These are phyloP conservation scores for Penicillium fimorum DNA, from an alignment of 495 filamentous ascomycete genomes.

Conservation along the genomic window DNA sequence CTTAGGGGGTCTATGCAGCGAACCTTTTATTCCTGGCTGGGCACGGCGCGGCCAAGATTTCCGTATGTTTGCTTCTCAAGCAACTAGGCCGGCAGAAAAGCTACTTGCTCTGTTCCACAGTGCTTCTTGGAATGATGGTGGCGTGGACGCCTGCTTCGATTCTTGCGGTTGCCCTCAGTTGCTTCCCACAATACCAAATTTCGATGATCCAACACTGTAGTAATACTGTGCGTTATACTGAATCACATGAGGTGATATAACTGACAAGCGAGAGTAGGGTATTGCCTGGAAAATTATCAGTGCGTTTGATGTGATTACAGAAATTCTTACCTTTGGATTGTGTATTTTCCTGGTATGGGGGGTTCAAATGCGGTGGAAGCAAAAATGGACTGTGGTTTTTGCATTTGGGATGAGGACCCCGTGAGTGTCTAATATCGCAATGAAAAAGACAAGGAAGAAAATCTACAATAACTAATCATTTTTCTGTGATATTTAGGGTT, in stretches of 20 bases:
- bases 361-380: not conserved
- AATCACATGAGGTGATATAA: not conserved
- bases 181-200: not conserved
- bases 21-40: slow-evolving; percentile 4
- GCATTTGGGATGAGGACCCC: not conserved
- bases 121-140: not conserved
- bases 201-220: not conserved
- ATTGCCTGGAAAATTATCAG: not conserved
- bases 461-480: not conserved
- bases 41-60: slow-evolving; percentile 7
- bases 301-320: not conserved
- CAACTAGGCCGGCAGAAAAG: not conserved
- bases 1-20: not conserved
- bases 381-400: not conserved
- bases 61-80: slow-evolving; percentile 7
- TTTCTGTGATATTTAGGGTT: not conserved
- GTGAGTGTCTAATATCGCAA: not conserved
- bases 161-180: not conserved
- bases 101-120: not conserved
- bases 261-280: not conserved
- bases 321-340: not conserved
- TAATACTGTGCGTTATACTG: not conserved
- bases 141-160: not conserved
- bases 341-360: not conserved
- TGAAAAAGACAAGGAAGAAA: not conserved